These are phyloP conservation scores for Obba rivulosa DNA, from an alignment of 768 basidiomycete species.

Conservation along the genomic window DNA sequence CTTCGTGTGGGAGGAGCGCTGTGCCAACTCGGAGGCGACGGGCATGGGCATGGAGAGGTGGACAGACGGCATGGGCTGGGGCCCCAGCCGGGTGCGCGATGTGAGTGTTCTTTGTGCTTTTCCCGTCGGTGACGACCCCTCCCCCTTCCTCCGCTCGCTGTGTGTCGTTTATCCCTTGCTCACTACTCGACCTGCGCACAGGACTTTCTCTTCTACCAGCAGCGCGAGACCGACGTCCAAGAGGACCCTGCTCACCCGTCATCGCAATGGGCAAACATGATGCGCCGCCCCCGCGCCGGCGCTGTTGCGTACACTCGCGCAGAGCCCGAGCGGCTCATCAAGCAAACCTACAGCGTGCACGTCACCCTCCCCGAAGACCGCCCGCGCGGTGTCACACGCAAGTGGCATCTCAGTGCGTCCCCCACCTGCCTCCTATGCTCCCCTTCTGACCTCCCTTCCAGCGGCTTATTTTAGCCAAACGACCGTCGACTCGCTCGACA, in stretches of 20 bases:
- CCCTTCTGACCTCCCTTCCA: conserved; percentile 21
- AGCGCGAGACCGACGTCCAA: conserved; percentile 38
- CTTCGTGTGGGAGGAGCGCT: conserved; percentile 87
- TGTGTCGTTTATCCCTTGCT: no score
- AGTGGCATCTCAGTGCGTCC: conserved; percentile 49
- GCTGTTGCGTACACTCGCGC: conserved; percentile 24
- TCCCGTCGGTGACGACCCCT: background rate
- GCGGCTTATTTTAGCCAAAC: conserved; percentile 85
- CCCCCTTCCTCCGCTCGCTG: background rate
- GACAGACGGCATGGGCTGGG: conserved; percentile 79
- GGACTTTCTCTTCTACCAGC: conserved; percentile 55
- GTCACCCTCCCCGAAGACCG: conserved; percentile 41
- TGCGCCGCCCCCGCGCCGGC: conserved; percentile 36
- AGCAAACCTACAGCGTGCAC: conserved; percentile 50
- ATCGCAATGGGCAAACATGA: conserved; percentile 58
- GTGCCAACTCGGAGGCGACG: conserved; percentile 73
- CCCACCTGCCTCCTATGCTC: background rate
- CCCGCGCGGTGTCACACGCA: conserved; percentile 36
- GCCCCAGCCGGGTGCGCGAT: conserved; percentile 68
- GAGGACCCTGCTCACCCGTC: conserved; percentile 41
- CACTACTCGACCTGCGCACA: conserved; percentile 12
- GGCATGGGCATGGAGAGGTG: conserved; percentile 87
- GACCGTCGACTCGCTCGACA: conserved; percentile 63
- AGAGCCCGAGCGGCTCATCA: conserved; percentile 40
- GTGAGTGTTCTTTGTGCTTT: conserved; percentile 18